Evolutionary conservation across 2,329 filamentous ascomycete genomes (phyloP), one percentile per base, ranked within the genome.

Genomic region (Aspergillus eucalypticola): DNA sequence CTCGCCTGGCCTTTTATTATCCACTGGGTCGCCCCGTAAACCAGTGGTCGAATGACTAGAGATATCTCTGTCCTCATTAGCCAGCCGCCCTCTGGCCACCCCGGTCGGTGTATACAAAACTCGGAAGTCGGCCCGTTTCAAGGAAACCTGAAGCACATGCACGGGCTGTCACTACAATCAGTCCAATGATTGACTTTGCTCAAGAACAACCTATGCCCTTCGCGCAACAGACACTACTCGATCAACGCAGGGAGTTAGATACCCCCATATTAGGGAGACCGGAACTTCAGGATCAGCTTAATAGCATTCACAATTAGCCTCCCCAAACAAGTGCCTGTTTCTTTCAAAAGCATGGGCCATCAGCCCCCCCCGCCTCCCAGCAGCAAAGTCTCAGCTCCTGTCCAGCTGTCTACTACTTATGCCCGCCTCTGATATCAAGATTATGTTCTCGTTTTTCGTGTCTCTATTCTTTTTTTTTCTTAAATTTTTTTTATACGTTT

Each of bases 21-120:
- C 46, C 66, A 65, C 66, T 70, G 66, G 66, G 61, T 67, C 63
- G 64, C 60, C 57, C 62, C 60, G 67, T 70, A 70, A 70, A 69
- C 64, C 66, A 67, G 64, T 70, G 68, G 67, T 58, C 62, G 25
- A 44, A 56, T 66, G 65, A 64, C 59, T 67, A 65, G 63, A 67
- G 58, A 60, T 56, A 60, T 60, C 54, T 41, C 38, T 51, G 53
- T 48, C 54, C 54, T 49, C 42, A 21, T 59, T 44, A 49, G 23
- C 58, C 38, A 49, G 55, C n/a, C 49, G 52, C 32, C 55, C 44
- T 29, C 38, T 58, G 49, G 32, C 60, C 27, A 27, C 50, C 32
- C 51, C 57, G 46, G 53, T 59, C 59, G 48, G 56, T 59, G 66
- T 66, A 66, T 63, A 50, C 59, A 56, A 60, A 56, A 25, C 63